phyloP scores from a whole-genome alignment of 495 filamentous ascomycete genomes.

The Xylaria grammica region DNA sequence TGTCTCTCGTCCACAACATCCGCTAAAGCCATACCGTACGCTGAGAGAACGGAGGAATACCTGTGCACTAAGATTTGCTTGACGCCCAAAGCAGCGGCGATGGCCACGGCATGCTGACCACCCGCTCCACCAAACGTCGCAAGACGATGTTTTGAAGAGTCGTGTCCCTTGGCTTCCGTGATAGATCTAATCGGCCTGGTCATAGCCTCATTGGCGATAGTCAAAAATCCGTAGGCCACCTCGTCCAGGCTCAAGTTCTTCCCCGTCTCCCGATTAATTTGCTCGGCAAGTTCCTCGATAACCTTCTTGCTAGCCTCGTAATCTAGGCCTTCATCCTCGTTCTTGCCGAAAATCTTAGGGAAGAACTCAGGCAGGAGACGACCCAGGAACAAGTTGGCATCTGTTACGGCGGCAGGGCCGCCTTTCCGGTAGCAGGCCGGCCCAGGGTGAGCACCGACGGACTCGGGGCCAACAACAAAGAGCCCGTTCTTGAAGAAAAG shows the following conservation, averaged over 20 bases:
- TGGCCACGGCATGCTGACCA: conserved; percentile 95
- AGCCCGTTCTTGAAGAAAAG: conserved; percentile 90
- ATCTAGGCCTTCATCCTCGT: conserved; percentile 88
- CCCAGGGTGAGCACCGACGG: conserved; percentile 89
- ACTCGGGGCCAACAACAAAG: conserved; percentile 96
- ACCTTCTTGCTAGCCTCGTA: conserved; percentile 74
- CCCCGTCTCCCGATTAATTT: conserved; percentile 72
- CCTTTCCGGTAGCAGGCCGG: conserved; percentile 96
- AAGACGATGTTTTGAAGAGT: conserved; percentile 86
- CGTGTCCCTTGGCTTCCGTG: conserved; percentile 92
- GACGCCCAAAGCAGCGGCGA: conserved; percentile 88
- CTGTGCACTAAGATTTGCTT: conserved; percentile 85
- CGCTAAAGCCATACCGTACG: conserved; percentile 95
- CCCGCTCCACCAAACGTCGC: conserved; percentile 95
- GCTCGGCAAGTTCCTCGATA: conserved; percentile 76
- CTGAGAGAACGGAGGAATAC: conserved; percentile 93
- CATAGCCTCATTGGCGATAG: conserved; percentile 97
- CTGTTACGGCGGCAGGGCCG: conserved; percentile 89
- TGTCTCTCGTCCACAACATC: conserved; percentile 94
- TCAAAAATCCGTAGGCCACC: conserved; percentile 87
- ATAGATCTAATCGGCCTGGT: conserved; percentile 88
- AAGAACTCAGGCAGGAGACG: conserved; percentile 88
- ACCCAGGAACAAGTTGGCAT: conserved; percentile 91
- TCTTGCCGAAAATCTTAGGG: conserved; percentile 93
- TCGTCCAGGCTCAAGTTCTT: conserved; percentile 84